A percentile compares a stretch with the other conserved stretches of the same genome.
Evolutionary conservation across 768 basidiomycete genomes (phyloP).

Genomic region (Collybiopsis luxurians): DNA sequence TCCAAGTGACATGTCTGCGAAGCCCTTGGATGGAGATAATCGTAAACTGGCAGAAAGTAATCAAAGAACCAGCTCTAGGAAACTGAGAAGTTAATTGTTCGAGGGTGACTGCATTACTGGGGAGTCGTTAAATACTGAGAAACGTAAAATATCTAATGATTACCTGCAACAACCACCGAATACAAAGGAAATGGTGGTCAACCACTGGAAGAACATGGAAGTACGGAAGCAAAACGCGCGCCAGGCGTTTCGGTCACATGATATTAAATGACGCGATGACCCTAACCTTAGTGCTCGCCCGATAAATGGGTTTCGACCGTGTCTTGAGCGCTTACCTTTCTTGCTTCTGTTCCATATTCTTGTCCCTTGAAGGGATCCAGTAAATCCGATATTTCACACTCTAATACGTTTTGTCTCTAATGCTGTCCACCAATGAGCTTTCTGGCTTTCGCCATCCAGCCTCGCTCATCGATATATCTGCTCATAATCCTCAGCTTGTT

Average conservation of each 20-base stretch:
- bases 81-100: slow-evolving; percentile 70
- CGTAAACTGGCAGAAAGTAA: slow-evolving; percentile 87
- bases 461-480: slow-evolving; percentile 73
- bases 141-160: neutral
- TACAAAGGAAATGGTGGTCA: slow-evolving; percentile 64
- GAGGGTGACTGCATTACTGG: slow-evolving; percentile 74
- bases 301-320: neutral
- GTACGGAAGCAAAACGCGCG: neutral
- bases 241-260: neutral
- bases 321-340: neutral
- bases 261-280: neutral
- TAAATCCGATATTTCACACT: slow-evolving; percentile 5
- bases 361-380: slow-evolving; percentile 13
- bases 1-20: slow-evolving; percentile 57
- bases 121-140: neutral
- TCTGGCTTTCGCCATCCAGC: slow-evolving; percentile 53
- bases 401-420: slow-evolving; percentile 8
- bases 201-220: slow-evolving; percentile 37
- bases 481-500: slow-evolving; percentile 81
- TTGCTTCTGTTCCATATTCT: slow-evolving; percentile 2
- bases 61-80: slow-evolving; percentile 73
- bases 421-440: slow-evolving; percentile 3
- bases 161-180: slow-evolving; percentile 92
- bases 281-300: neutral
- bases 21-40: slow-evolving; percentile 74